These are phyloP conservation scores for Wilcoxina mikolae DNA, from an alignment of 495 filamentous ascomycete species.

Conservation along the genomic window DNA sequence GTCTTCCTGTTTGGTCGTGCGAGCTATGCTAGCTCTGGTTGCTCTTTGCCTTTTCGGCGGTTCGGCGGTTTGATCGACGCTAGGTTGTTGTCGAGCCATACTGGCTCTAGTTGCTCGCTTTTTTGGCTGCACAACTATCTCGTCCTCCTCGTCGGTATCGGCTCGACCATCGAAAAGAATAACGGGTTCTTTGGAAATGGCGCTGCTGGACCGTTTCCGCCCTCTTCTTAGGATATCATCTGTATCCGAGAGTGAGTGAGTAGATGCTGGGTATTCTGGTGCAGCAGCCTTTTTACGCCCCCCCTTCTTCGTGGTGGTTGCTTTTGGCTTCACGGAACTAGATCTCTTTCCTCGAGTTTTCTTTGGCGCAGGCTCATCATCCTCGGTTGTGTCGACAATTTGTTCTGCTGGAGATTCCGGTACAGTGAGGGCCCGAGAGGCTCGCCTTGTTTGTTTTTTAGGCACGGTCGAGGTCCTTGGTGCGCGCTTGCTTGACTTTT, in stretches of 20 bases:
- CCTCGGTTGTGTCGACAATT: slow-evolving; percentile 2
- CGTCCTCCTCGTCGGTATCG: slow-evolving; percentile 15
- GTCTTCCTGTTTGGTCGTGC: slow-evolving; percentile 5
- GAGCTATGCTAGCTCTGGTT: slow-evolving; percentile 28
- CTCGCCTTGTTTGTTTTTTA: not conserved
- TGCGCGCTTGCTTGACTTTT: slow-evolving; percentile 32
- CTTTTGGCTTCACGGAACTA: slow-evolving; percentile 4
- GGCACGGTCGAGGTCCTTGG: slow-evolving; percentile 14
- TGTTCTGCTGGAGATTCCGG: not conserved
- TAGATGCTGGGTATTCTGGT: slow-evolving; percentile 22
- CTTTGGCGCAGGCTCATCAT: slow-evolving; percentile 8
- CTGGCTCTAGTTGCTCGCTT: slow-evolving; percentile 44
- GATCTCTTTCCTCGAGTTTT: not conserved
- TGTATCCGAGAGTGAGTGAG: not conserved
- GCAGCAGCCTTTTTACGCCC: slow-evolving; percentile 39
- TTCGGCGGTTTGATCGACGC: slow-evolving; percentile 18
- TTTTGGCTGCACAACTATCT: slow-evolving; percentile 36
- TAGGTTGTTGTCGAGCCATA: slow-evolving; percentile 14
- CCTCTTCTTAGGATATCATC: slow-evolving; percentile 8
- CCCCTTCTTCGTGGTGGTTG: slow-evolving; percentile 38
- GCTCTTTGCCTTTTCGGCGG: slow-evolving; percentile 7
- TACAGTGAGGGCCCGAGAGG: not conserved
- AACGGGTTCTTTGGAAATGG: slow-evolving; percentile 9
- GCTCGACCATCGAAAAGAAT: slow-evolving; percentile 19
- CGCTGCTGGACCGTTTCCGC: slow-evolving; percentile 20